Percentiles rank a stretch among this genome's conserved stretches.
Evolutionary conservation across 148 eudicot species (phyloP).

Genomic region (Silene latifolia): DNA sequence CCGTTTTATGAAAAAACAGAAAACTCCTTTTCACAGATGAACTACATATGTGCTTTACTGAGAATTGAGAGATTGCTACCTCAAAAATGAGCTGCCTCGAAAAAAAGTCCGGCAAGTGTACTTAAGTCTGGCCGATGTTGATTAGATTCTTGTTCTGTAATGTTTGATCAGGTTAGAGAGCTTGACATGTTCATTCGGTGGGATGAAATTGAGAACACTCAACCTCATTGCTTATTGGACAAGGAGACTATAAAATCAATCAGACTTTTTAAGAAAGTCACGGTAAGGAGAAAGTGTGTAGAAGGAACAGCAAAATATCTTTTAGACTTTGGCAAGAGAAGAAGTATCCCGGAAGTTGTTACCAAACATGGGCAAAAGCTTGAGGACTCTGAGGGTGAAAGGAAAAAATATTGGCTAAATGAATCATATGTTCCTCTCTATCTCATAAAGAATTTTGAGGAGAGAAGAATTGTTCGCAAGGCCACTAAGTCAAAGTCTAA

Average conservation of each 20-base stretch:
- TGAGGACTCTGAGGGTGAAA: slow-evolving; percentile 66
- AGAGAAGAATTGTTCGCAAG: slow-evolving; percentile 72
- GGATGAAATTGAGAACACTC: slow-evolving; percentile 83
- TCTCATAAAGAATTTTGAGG: slow-evolving; percentile 84
- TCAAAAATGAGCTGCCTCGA: neutral
- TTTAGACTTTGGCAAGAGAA: slow-evolving; percentile 95
- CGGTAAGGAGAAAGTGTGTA: slow-evolving; percentile 57
- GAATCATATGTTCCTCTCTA: slow-evolving; percentile 78
- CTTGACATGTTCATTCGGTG: slow-evolving; percentile 74
- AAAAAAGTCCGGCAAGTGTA: neutral
- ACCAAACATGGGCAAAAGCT: slow-evolving; percentile 56
- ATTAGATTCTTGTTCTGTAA: neutral
- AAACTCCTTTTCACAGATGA: neutral
- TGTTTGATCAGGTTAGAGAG: slow-evolving; percentile 68
- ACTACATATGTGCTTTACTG: neutral
- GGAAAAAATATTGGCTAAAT: slow-evolving; percentile 89
- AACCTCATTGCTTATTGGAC: slow-evolving; percentile 46
- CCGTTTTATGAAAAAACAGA: slow-evolving; percentile 4
- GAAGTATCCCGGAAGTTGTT: slow-evolving; percentile 81
- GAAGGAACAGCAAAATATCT: slow-evolving; percentile 76
- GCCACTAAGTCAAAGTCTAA: slow-evolving; percentile 40
- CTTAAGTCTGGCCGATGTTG: slow-evolving; percentile 7
- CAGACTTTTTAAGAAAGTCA: slow-evolving; percentile 78
- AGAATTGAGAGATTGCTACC: slow-evolving; percentile 2
- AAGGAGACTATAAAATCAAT: slow-evolving; percentile 57